These are phyloP conservation scores for Hymenoscyphus fructigenus DNA, from an alignment of 2,329 filamentous ascomycete species.

Conservation along the genomic window DNA sequence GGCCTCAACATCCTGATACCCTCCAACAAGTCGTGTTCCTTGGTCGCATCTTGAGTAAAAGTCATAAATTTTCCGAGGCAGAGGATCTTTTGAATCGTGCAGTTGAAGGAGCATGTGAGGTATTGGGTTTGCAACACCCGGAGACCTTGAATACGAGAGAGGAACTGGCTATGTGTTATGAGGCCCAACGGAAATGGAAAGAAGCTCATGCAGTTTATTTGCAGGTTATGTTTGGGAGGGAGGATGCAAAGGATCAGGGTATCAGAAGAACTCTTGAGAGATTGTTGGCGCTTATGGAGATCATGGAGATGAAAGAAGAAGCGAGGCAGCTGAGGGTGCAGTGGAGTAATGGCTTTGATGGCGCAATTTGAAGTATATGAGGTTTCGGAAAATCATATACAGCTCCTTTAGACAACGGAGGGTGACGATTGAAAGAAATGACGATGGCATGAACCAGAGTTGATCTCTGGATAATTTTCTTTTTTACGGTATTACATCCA, in stretches of 20 bases:
- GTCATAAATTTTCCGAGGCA: background rate
- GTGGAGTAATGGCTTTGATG: background rate
- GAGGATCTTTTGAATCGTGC: background rate
- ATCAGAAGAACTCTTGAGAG: background rate
- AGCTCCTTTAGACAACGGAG: too few species aligned
- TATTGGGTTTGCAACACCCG: background rate
- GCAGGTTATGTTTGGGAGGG: constrained; percentile 6
- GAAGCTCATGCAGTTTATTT: background rate
- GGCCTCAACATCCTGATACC: background rate
- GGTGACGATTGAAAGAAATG: too few species aligned
- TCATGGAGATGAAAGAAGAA: background rate
- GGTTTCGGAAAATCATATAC: too few species aligned
- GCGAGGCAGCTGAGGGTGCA: constrained; percentile 1
- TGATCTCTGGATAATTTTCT: too few species aligned
- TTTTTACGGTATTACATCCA: too few species aligned
- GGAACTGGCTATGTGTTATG: constrained; percentile 6
- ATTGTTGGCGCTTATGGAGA: background rate
- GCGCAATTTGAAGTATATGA: too few species aligned
- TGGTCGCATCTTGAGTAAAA: background rate
- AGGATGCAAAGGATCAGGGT: background rate
- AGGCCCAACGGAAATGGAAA: background rate
- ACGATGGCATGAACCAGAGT: too few species aligned
- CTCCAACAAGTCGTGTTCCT: background rate
- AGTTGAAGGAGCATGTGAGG: background rate
- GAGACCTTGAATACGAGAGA: constrained; percentile 5